These are phyloP conservation scores for Aspergillus floridensis DNA, from an alignment of 2,329 filamentous ascomycete species.

Conservation along the genomic window DNA sequence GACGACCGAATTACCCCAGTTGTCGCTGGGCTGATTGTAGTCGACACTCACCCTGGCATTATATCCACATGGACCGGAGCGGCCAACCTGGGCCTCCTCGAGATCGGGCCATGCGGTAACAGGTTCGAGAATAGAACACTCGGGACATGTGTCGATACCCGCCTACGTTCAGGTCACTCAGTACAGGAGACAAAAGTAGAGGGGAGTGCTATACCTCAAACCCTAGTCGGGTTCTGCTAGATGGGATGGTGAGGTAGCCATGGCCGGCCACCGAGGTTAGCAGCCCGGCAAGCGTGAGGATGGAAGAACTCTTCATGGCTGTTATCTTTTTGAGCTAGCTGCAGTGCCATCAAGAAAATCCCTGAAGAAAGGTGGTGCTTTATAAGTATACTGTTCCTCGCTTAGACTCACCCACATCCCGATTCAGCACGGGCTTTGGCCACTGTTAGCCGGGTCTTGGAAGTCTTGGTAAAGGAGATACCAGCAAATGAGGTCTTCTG, in stretches of 20 bases:
- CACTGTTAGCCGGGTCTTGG: too few relatives aligned
- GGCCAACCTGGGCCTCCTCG: slow-evolving; percentile 45
- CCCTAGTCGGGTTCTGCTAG: slow-evolving; percentile 47
- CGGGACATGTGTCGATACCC: slow-evolving; percentile 52
- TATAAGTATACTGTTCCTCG: too few relatives aligned
- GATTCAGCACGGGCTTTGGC: too few relatives aligned
- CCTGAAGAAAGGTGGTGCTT: too few relatives aligned
- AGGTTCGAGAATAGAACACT: slow-evolving; percentile 56
- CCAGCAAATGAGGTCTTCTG: too few relatives aligned
- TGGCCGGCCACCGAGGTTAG: slow-evolving; percentile 31
- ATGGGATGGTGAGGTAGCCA: slow-evolving; percentile 47
- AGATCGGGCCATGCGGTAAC: slow-evolving; percentile 53
- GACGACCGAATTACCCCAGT: slow-evolving; percentile 48
- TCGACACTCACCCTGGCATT: slow-evolving; percentile 54
- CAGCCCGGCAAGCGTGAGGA: too few relatives aligned
- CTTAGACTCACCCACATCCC: too few relatives aligned
- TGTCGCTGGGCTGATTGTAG: slow-evolving; percentile 49
- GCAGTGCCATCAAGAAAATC: too few relatives aligned
- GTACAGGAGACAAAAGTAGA: background rate
- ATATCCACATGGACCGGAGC: slow-evolving; percentile 54
- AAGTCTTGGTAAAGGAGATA: too few relatives aligned
- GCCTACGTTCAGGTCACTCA: slow-evolving; percentile 31
- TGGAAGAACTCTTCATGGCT: too few relatives aligned
- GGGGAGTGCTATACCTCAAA: slow-evolving; percentile 36
- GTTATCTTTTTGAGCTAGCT: too few relatives aligned